phyloP scores from a whole-genome alignment of 768 basidiomycete genomes.

The Rhodotorula taiwanensis region DNA sequence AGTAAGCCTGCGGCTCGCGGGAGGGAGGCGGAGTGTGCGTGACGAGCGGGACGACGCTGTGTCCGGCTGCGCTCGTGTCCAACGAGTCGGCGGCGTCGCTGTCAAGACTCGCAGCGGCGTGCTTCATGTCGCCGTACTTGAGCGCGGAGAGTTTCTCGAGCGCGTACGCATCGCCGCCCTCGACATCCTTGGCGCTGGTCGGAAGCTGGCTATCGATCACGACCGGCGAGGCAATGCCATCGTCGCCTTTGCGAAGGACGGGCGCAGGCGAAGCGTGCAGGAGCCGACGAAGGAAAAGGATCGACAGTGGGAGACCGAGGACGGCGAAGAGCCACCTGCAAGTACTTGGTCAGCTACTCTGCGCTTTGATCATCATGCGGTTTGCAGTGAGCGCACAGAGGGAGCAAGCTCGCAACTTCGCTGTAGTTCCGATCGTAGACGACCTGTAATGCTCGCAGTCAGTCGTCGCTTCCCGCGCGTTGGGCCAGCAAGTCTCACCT shows the following conservation, averaged over 20 bases:
- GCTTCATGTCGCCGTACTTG: background rate
- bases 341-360: background rate
- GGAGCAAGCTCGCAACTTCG: conserved; percentile 11
- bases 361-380: background rate
- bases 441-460: background rate
- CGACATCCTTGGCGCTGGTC: background rate
- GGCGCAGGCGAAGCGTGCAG: background rate
- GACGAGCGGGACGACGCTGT: no score
- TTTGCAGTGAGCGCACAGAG: conserved; percentile 1
- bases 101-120: background rate
- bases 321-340: conserved; percentile 12
- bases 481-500: no score
- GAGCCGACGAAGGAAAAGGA: conserved; percentile 14
- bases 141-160: background rate
- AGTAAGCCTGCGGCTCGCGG: background rate
- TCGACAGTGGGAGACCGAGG: conserved; percentile 12
- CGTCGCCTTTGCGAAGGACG: background rate
- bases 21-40: no score
- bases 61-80: background rate
- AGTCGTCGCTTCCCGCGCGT: no score
- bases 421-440: conserved; percentile 3
- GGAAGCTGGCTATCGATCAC: background rate
- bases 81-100: background rate
- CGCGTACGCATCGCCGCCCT: background rate
- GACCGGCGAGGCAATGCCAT: background rate